Evolutionary conservation across 2,329 filamentous ascomycete species (phyloP).

Genomic region (Phialocephala sp.): DNA sequence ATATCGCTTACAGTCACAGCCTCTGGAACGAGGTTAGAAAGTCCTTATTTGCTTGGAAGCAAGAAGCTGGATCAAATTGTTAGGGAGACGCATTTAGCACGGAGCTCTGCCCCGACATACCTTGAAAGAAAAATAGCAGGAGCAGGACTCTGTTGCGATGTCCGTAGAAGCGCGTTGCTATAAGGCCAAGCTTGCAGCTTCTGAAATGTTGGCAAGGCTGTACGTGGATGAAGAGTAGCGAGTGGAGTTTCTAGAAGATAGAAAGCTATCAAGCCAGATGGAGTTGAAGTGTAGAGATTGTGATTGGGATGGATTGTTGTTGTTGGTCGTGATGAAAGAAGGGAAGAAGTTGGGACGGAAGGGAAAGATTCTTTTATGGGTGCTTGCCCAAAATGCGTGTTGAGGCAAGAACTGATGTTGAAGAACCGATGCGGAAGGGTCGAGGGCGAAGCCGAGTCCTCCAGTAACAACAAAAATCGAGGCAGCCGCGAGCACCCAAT

Average conservation of each 20-base stretch:
- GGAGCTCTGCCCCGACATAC: slow-evolving; percentile 24
- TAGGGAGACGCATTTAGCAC: slow-evolving; percentile 19
- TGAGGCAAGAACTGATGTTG: slow-evolving; percentile 23
- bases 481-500: slow-evolving; percentile 6
- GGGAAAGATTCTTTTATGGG: slow-evolving; percentile 12
- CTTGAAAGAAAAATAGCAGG: slow-evolving; percentile 25
- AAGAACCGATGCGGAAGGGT: slow-evolving; percentile 14
- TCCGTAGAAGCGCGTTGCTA: slow-evolving; percentile 21
- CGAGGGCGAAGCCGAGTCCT: slow-evolving; percentile 14
- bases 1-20: slow-evolving; percentile 36
- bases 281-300: slow-evolving; percentile 40
- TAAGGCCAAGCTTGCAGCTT: slow-evolving; percentile 10
- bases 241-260: slow-evolving; percentile 44
- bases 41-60: slow-evolving; percentile 27
- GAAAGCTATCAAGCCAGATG: slow-evolving; percentile 46
- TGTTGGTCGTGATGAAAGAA: slow-evolving; percentile 27
- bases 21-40: slow-evolving; percentile 29
- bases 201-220: slow-evolving; percentile 8
- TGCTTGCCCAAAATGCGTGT: slow-evolving; percentile 17
- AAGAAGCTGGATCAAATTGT: slow-evolving; percentile 28
- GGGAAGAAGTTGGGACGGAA: slow-evolving; percentile 14
- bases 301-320: slow-evolving; percentile 36
- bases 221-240: slow-evolving; percentile 38
- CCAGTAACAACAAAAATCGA: slow-evolving; percentile 16
- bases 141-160: slow-evolving; percentile 12